These are phyloP conservation scores for Amanita fuliginea DNA, from an alignment of 768 basidiomycete genomes.

Conservation along the genomic window DNA sequence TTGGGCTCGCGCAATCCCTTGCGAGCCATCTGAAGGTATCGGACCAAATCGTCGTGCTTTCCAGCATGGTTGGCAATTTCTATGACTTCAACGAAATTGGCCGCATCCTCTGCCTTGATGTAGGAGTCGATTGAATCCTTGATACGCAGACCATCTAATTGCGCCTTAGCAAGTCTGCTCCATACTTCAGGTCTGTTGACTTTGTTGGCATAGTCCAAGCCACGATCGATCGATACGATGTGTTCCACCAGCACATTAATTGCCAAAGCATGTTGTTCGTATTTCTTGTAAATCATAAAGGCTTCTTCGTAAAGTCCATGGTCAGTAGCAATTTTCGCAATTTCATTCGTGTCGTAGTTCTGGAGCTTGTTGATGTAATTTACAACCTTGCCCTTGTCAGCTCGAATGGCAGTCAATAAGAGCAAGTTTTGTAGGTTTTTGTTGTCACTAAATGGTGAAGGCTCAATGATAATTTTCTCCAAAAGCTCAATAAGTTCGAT, in stretches of 20 bases:
- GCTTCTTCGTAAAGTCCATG: constrained; percentile 95
- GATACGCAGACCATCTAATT: constrained; percentile 94
- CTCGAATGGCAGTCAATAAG: constrained; percentile 89
- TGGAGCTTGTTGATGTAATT: constrained; percentile 96
- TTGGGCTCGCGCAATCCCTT: constrained; percentile 94
- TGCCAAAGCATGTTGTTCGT: constrained; percentile 89
- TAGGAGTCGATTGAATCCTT: constrained; percentile 99
- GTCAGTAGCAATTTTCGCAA: constrained; percentile 94
- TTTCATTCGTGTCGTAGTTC: constrained; percentile 90
- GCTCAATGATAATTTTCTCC: constrained; percentile 97
- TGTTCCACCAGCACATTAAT: constrained; percentile 98
- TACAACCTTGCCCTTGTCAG: constrained; percentile 98
- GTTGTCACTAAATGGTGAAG: constrained; percentile 97
- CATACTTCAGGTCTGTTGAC: constrained; percentile 95
- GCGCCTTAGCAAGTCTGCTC: constrained; percentile 97
- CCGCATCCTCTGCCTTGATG: constrained; percentile 93
- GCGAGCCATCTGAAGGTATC: constrained; percentile 97
- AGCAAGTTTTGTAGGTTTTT: constrained; percentile 92
- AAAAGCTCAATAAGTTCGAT: constrained; percentile 94
- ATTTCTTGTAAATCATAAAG: constrained; percentile 94
- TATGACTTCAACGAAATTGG: constrained; percentile 90
- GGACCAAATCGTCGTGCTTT: constrained; percentile 90
- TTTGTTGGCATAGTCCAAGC: constrained; percentile 91
- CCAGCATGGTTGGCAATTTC: constrained; percentile 93
- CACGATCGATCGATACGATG: constrained; percentile 95